Conservation (phyloP, 495 filamentous ascomycete species). For the Xanthoparmelia taractica region DNA sequence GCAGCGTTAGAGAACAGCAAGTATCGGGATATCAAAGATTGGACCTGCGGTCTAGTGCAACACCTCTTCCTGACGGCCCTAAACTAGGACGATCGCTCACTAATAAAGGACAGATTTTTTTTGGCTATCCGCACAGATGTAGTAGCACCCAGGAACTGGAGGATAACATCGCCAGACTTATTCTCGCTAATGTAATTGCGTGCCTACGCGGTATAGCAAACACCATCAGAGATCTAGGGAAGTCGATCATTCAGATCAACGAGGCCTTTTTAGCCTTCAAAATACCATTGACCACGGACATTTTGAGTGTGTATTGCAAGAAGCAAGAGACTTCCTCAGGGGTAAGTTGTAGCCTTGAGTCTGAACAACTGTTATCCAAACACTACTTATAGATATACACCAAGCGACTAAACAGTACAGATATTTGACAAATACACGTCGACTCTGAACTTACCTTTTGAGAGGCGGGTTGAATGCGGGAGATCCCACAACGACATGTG, state of each 20-base stretch:
- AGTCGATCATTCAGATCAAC: neutral
- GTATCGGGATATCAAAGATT: neutral
- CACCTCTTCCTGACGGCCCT: neutral
- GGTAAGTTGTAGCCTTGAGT: neutral
- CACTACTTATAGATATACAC: no score
- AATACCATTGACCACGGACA: neutral
- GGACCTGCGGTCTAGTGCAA: neutral
- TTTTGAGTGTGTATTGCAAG: neutral
- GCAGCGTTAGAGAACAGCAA: neutral
- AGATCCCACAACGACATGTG: neutral
- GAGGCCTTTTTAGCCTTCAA: neutral
- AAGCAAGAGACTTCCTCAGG: neutral
- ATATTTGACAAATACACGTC: neutral
- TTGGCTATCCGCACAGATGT: neutral
- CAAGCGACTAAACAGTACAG: neutral
- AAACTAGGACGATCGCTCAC: neutral
- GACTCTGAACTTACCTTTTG: neutral
- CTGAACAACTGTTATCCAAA: neutral
- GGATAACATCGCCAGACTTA: neutral
- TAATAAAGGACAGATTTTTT: neutral
- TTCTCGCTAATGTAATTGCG: no score
- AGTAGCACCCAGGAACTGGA: neutral
- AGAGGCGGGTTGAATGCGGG: neutral
- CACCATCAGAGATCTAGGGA: neutral
- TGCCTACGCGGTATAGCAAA: neutral